These are phyloP conservation scores for Geosmithia flava DNA, from an alignment of 2,329 filamentous ascomycete species.

Conservation along the genomic window DNA sequence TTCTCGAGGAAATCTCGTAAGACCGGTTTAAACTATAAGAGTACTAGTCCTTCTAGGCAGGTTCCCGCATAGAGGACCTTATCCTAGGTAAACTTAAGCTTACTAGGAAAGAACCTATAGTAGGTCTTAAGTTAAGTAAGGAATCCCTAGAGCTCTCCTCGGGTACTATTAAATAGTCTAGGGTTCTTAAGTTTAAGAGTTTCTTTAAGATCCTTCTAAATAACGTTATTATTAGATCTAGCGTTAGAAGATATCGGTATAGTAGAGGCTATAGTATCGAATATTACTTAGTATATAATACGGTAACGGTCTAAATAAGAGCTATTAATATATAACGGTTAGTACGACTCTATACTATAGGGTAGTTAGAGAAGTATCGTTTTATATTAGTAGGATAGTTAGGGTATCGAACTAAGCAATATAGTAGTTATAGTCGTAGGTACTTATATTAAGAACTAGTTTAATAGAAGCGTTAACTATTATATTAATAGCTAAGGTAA, in stretches of 20 bases:
- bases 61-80: neutral
- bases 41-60: neutral
- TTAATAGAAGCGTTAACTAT: neutral
- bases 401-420: neutral
- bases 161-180: neutral
- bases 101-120: neutral
- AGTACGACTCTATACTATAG: too few relatives aligned
- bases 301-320: neutral
- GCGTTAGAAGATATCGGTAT: too few relatives aligned
- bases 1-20: neutral
- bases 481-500: neutral
- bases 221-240: neutral
- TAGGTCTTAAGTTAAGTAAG: neutral
- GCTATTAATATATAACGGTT: neutral
- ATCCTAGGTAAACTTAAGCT: neutral
- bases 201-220: neutral
- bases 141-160: neutral
- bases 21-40: neutral
- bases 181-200: neutral
- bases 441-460: neutral
- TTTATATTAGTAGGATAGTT: neutral
- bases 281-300: neutral
- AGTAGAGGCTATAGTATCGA: neutral
- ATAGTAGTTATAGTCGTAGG: neutral
- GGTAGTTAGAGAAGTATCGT: neutral